phyloP scores from a whole-genome alignment of 805 yeast species.

The Cyberlindnera amylophila region DNA sequence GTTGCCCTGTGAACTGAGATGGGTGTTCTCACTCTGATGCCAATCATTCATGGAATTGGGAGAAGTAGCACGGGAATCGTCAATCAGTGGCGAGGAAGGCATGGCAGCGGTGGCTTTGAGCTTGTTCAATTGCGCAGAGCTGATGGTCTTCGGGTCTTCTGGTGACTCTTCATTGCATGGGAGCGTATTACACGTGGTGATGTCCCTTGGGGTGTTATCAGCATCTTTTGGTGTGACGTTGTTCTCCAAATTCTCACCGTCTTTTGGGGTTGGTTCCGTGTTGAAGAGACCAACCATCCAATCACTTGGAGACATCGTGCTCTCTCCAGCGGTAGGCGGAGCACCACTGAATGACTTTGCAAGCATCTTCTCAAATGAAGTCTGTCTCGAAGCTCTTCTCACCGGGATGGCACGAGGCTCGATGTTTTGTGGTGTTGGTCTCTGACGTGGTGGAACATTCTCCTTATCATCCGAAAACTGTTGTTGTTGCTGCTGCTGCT shows the following conservation, averaged over 20 bases:
- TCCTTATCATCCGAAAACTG: constrained; percentile 10
- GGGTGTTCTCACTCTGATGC: constrained; percentile 11
- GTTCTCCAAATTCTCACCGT: constrained; percentile 14
- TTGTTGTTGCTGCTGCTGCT: too few relatives aligned
- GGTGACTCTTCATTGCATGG: constrained; percentile 30
- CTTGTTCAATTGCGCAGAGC: constrained; percentile 2
- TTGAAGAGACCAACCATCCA: constrained; percentile 27
- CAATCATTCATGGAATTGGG: constrained; percentile 15
- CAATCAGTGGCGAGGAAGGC: constrained; percentile 24
- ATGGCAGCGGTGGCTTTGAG: constrained; percentile 15
- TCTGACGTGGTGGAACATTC: constrained; percentile 7
- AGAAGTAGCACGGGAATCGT: constrained; percentile 15
- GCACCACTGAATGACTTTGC: constrained; percentile 36
- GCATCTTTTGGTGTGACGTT: constrained; percentile 15
- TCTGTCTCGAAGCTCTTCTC: constrained; percentile 28
- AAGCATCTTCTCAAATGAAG: constrained; percentile 35
- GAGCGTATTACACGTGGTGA: constrained; percentile 29
- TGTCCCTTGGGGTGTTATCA: constrained; percentile 29
- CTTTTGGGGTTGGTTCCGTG: constrained; percentile 27
- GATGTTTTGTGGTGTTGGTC: not conserved
- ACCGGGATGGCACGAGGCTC: constrained; percentile 14
- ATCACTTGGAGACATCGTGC: constrained; percentile 23
- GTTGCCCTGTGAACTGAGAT: constrained; percentile 9
- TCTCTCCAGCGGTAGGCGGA: constrained; percentile 14
- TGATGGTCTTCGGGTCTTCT: constrained; percentile 10